phyloP scores from a whole-genome alignment of 345 rosid genomes.

The Murraya koenigii region DNA sequence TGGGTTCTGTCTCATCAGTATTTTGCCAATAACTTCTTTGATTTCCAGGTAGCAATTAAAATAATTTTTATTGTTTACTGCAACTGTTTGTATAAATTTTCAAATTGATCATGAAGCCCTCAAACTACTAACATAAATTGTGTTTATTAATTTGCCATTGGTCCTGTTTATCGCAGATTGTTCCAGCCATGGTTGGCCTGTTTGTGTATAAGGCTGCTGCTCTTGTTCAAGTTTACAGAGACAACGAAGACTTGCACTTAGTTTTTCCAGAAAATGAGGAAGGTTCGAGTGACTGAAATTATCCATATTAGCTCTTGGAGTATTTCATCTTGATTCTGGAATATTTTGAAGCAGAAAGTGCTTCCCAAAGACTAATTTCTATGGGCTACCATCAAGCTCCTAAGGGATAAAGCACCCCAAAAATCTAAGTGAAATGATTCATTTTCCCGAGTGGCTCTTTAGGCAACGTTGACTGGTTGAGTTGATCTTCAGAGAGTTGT shows the following conservation, averaged over 20 bases:
- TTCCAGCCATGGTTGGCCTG: slow-evolving; percentile 89
- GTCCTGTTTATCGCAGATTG: slow-evolving; percentile 44
- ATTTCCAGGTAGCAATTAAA: slow-evolving; percentile 66
- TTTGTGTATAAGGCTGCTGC: slow-evolving; percentile 96
- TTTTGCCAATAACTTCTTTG: slow-evolving; percentile 52
- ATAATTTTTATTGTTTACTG: neutral
- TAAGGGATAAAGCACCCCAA: neutral
- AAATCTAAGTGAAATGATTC: neutral
- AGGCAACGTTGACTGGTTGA: neutral
- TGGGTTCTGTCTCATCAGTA: slow-evolving; percentile 75
- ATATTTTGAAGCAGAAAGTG: neutral
- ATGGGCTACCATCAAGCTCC: neutral
- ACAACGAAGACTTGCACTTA: slow-evolving; percentile 74
- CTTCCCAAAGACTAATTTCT: neutral
- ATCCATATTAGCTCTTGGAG: neutral
- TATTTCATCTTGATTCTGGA: neutral
- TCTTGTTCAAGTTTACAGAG: slow-evolving; percentile 89
- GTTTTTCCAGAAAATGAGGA: slow-evolving; percentile 61
- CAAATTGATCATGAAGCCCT: neutral
- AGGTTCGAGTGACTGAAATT: slow-evolving; percentile 24
- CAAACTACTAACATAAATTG: neutral
- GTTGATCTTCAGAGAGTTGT: neutral
- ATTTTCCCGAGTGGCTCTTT: neutral
- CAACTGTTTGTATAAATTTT: neutral
- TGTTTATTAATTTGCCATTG: neutral